Evolutionary conservation across 1,284 basidiomycete species (phyloP).

Genomic region (Cutaneotrichosporon curvatum): DNA sequence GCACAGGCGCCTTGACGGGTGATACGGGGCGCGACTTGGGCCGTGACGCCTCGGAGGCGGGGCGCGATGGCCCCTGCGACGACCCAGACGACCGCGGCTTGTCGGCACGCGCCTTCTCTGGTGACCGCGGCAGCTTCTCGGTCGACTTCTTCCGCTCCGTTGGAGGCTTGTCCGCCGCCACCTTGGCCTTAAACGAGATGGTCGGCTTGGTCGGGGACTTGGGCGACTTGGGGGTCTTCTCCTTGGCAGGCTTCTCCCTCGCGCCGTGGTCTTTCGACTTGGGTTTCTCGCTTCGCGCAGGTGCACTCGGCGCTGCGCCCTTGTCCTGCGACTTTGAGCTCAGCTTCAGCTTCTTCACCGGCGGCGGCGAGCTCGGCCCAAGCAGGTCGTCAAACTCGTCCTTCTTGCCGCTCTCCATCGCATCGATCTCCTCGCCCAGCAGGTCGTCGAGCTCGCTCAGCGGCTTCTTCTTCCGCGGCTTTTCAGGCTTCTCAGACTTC

Average conservation of each 20-base stretch:
- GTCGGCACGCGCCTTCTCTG: not conserved
- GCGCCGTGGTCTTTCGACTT: not conserved
- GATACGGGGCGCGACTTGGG: not conserved
- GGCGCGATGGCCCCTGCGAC: not conserved
- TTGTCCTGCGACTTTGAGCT: constrained; percentile 3
- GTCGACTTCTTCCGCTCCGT: not conserved
- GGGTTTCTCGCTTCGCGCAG: not conserved
- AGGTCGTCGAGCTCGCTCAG: constrained; percentile 32
- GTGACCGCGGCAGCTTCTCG: not conserved
- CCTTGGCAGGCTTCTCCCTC: constrained; percentile 5
- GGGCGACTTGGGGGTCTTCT: not conserved
- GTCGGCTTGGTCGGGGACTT: not conserved
- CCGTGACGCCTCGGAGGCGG: not conserved
- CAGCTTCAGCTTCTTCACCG: constrained; percentile 33
- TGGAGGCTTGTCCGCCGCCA: not conserved
- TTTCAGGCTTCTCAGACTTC: constrained; percentile 6
- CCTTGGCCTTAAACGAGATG: constrained; percentile 1
- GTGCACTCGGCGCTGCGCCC: not conserved
- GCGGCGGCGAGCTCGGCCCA: constrained; percentile 17
- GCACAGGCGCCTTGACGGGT: not conserved
- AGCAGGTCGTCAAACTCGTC: constrained; percentile 28
- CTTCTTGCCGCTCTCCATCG: constrained; percentile 26
- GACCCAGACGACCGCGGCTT: not conserved
- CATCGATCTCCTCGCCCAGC: constrained; percentile 41
- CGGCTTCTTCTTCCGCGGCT: constrained; percentile 5